Percentiles rank a stretch among this genome's conserved stretches.
phyloP scores from a whole-genome alignment of 2,329 filamentous ascomycete genomes.

The Colletotrichum sp. region DNA sequence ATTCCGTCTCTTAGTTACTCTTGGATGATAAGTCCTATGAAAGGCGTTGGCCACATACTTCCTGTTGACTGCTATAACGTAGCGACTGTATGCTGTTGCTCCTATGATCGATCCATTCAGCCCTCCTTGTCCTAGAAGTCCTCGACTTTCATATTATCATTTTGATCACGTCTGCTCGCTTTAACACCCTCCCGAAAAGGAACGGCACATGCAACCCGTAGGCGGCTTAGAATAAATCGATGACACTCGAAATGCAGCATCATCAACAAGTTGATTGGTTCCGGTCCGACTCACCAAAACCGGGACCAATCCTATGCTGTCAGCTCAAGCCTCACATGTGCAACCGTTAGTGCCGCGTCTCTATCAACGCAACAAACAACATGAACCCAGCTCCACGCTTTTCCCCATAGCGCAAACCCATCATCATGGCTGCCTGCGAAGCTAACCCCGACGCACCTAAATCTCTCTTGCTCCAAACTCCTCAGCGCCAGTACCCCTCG shows the following conservation, averaged over 20 bases:
- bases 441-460: background rate
- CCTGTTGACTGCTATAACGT: background rate
- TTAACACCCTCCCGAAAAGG: accelerated
- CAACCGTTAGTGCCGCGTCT: accelerated
- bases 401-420: background rate
- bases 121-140: background rate
- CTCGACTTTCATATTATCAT: background rate
- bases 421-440: background rate
- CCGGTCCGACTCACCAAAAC: background rate
- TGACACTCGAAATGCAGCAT: background rate
- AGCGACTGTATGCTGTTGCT: background rate
- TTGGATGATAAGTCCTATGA: background rate
- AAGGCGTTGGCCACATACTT: background rate
- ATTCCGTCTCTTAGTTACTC: background rate
- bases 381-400: background rate
- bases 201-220: accelerated
- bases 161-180: background rate
- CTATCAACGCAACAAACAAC: background rate
- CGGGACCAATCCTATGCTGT: background rate
- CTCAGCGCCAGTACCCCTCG: background rate
- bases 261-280: background rate
- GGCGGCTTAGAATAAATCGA: background rate
- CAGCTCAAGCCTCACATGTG: background rate
- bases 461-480: background rate
- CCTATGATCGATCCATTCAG: accelerated